These are phyloP conservation scores for Podospora conica DNA, from an alignment of 495 filamentous ascomycete genomes.

Conservation along the genomic window DNA sequence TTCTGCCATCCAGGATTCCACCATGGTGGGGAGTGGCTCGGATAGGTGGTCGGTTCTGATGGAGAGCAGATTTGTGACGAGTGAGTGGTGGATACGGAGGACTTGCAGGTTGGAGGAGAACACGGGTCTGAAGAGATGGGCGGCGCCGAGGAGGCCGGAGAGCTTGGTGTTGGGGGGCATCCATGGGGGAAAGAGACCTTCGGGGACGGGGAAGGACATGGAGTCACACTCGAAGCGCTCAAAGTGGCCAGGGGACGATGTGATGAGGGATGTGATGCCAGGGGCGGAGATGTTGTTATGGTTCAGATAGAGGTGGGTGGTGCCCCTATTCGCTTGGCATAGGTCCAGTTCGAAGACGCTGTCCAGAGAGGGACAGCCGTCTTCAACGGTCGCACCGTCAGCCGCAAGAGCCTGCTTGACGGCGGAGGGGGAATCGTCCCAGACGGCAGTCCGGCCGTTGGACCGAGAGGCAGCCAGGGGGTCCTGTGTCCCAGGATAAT, in stretches of 20 bases:
- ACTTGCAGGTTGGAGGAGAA: conserved; percentile 39
- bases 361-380: not conserved
- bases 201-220: conserved; percentile 12
- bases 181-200: conserved; percentile 7
- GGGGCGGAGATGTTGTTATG: conserved; percentile 29
- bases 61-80: conserved; percentile 39
- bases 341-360: conserved; percentile 15
- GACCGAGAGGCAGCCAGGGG: conserved; percentile 13
- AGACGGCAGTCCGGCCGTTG: conserved; percentile 26
- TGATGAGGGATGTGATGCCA: conserved; percentile 28
- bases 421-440: conserved; percentile 27
- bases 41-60: conserved; percentile 22
- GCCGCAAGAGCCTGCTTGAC: conserved; percentile 27
- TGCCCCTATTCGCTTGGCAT: conserved; percentile 20
- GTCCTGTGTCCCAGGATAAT: conserved; percentile 19
- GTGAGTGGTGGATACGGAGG: conserved; percentile 42
- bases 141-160: conserved; percentile 29
- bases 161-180: conserved; percentile 17
- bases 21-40: conserved; percentile 17
- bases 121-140: conserved; percentile 40
- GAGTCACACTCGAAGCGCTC: conserved; percentile 41
- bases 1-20: conserved; percentile 33
- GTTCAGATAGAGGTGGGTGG: conserved; percentile 42
- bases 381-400: not conserved
- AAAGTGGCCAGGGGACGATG: conserved; percentile 29